These are phyloP conservation scores for Tuber umbilicatum DNA, from an alignment of 495 filamentous ascomycete genomes.

Conservation along the genomic window DNA sequence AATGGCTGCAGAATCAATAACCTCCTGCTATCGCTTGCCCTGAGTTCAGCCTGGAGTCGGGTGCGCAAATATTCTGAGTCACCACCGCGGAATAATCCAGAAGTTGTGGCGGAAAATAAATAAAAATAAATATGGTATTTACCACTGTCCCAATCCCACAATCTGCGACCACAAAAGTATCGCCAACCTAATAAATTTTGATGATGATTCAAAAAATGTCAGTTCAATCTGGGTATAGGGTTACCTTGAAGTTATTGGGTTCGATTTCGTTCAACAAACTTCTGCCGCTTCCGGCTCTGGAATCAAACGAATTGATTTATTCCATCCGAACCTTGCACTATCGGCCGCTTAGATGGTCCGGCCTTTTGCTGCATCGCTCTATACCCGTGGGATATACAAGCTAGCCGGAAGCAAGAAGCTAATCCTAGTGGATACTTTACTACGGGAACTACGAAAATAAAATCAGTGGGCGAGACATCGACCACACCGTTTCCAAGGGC, in stretches of 20 bases:
- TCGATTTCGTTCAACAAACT: slow-evolving; percentile 25
- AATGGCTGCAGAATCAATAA: slow-evolving; percentile 12
- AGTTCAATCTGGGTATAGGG: background rate
- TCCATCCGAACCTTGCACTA: slow-evolving; percentile 49
- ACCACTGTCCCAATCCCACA: slow-evolving; percentile 64
- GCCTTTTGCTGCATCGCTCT: slow-evolving; percentile 51
- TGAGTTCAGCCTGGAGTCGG: slow-evolving; percentile 58
- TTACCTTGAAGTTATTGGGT: slow-evolving; percentile 21
- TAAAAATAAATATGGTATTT: too few species aligned
- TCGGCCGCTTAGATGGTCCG: slow-evolving; percentile 47
- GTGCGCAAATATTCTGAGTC: slow-evolving; percentile 54
- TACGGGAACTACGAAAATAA: slow-evolving; percentile 52
- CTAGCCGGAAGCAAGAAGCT: background rate
- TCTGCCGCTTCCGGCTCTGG: slow-evolving; percentile 51
- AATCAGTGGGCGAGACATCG: slow-evolving; percentile 41
- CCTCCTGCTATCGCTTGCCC: slow-evolving; percentile 40
- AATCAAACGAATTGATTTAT: slow-evolving; percentile 48
- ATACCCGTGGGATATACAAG: slow-evolving; percentile 39
- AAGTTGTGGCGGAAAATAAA: background rate
- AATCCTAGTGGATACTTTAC: background rate
- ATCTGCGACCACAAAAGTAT: slow-evolving; percentile 68
- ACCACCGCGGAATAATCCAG: background rate
- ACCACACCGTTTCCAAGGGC: slow-evolving; percentile 43
- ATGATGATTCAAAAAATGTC: background rate
- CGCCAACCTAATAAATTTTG: slow-evolving; percentile 45